Base-by-base conservation (phyloP, 2,329 filamentous ascomycete species). In the Ophiocordyceps polyrhachis-furcata region DNA sequence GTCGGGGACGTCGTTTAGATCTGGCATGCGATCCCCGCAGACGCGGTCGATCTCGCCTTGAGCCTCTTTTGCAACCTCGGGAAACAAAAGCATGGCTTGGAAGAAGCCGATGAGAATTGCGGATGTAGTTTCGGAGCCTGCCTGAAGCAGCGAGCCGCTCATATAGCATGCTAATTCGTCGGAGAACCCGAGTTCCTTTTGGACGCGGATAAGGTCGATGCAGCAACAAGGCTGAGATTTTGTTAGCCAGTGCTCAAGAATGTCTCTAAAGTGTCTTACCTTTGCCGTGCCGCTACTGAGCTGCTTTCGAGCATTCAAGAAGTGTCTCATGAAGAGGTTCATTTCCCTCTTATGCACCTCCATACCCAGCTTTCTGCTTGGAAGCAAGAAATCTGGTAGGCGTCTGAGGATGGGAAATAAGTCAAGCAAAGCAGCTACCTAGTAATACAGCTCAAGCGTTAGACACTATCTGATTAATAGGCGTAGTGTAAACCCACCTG, bases 1-100 rank as follows among this genome's bases (percentile, higher is more conserved):
- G 14, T 61, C 51, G 5, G 53, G 49, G 44, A 57, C 55, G 51
- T 71, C 67, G 2, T 62, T 54, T 50, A 62, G 58, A n/a, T 52
- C 57, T 0, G 67, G 68, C 5, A 66, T 43, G 2, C 66, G 56
- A 40, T 62, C 52, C 4, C 41, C 41, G 28, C 41, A 42, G 7
- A 42, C 41, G 8, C 41, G 21, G 15, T 42, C 41, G 28, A 42
- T 28, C 23, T 42, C 41, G 9, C 17, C 28, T 12, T 42, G 41
- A 19, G 41, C 41, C 23, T 19, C 23, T 11, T 19, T 42, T 15
- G 41, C 41, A 8, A 42, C 41, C 9, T 42, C 23, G 8, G 41
- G 41, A 29, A 42, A 42, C 11, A 42, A 15, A 4, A 42, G n/a
- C 41, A 42, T 42, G 13, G 41, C 41, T 12, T 42, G 41, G 15